Evolutionary conservation across 2,329 filamentous ascomycete genomes (phyloP).

Genomic region (Periglandula ipomoeae): DNA sequence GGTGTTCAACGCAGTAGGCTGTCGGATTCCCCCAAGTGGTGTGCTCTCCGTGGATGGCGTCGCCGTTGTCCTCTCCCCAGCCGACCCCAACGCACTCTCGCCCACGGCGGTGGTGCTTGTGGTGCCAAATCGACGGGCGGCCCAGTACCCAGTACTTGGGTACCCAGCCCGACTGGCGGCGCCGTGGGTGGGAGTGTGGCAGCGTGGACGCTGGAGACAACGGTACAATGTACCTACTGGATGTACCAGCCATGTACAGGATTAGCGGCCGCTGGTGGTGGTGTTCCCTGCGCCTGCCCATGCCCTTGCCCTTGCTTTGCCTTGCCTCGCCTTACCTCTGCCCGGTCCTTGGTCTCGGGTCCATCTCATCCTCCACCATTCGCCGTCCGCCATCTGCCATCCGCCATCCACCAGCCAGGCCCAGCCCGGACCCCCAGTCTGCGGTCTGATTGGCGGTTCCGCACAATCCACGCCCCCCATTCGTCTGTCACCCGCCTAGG

Average conservation of each 20-base stretch:
- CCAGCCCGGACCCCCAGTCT: background rate
- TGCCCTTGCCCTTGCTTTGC: background rate
- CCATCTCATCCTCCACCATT: slow-evolving; percentile 3
- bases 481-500: background rate
- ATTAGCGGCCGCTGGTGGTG: background rate
- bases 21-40: background rate
- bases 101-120: background rate
- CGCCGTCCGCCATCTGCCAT: background rate
- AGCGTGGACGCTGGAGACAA: no score
- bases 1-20: background rate
- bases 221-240: no score
- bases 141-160: no score
- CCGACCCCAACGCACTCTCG: background rate
- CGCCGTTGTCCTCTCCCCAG: background rate
- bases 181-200: background rate
- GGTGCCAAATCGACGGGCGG: background rate
- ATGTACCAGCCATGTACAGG: no score
- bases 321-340: background rate
- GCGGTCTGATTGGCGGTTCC: background rate
- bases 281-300: background rate
- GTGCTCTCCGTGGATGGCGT: background rate
- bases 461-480: background rate
- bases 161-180: background rate
- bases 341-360: slow-evolving; percentile 8
- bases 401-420: background rate